A percentile compares a stretch with the other conserved stretches of the same genome.
These are phyloP conservation scores for Zygotorulaspora sp. DNA, from an alignment of 805 yeast genomes.

Conservation along the genomic window DNA sequence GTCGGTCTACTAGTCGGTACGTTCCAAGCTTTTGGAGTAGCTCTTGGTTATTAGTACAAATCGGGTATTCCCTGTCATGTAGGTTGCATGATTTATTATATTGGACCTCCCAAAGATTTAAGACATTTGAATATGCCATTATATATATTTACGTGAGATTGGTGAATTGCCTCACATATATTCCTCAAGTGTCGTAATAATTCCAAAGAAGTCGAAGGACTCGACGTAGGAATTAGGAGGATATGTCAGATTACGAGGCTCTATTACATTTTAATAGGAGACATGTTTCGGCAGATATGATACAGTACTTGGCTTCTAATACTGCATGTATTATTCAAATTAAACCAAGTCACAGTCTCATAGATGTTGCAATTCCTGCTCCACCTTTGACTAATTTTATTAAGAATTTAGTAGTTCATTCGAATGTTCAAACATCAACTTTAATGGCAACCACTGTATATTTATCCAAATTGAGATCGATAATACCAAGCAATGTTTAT, in stretches of 20 bases:
- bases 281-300: conserved; percentile 31
- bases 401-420: conserved; percentile 62
- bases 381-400: conserved; percentile 63
- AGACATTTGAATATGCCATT: background rate
- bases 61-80: background rate
- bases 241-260: conserved; percentile 31
- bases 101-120: background rate
- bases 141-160: no score
- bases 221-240: no score
- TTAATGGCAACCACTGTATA: conserved; percentile 89
- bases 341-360: conserved; percentile 17
- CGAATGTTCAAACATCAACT: conserved; percentile 93
- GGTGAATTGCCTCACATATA: no score
- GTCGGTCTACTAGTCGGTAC: no score
- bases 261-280: conserved; percentile 26
- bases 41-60: background rate
- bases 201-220: no score
- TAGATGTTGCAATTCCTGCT: conserved; percentile 19
- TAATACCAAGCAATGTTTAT: conserved; percentile 80
- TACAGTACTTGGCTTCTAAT: conserved; percentile 24
- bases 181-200: conserved; percentile 1
- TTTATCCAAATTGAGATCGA: conserved; percentile 66
- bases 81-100: background rate
- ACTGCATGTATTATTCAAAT: conserved; percentile 31
- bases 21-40: no score